Evolutionary conservation across 805 yeast genomes (phyloP), one percentile per base, ranked within the genome.

Genomic region (Lipomyces yamanashiensis): DNA sequence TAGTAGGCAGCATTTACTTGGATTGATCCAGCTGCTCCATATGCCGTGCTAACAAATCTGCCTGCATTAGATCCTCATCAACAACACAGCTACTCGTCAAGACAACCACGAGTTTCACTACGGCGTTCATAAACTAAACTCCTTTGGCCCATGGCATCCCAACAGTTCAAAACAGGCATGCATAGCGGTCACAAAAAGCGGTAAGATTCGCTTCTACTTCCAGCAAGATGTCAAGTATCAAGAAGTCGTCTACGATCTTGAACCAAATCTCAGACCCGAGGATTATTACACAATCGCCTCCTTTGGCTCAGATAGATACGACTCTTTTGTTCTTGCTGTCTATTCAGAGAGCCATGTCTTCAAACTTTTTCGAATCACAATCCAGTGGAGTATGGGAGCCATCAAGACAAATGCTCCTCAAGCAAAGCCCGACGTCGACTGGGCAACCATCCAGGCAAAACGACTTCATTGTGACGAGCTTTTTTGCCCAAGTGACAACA

Each of bases 121-220:
- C 72, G 82, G 83, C 1, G 85, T 87, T 0, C 81, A 79, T 54
- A 90, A 85, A 71, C 82, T 82, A 64, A 83, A 81, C 70, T 80
- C 90, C 0, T 77, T 78, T 60, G 89, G 90, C 6, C 82, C 86
- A 0, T 76, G 84, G 68, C 95, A 89, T 74, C 95, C 96, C 2
- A 75, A 85, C 28, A 74, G 82, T 15, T 80, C 87, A 2, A 87
- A 87, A 67, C 88, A 88, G 62, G 95, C 92, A 1, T 85, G 91
- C 70, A 75, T 89, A 28, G 85, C 85, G 0, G 77, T 89, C 45
- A 79, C 93, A 50, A 79, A 81, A 60, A 84, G 85, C 67, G 96
- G 95, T 1, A 78, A 80, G 40, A 15, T 64, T 47, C 77, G 81
- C 28, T 74, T 87, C 36, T 85, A 86, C 78, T 87, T 83, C 71